Conservation (phyloP, 306 rosid genomes). For the Pyrus bretschneideri region DNA sequence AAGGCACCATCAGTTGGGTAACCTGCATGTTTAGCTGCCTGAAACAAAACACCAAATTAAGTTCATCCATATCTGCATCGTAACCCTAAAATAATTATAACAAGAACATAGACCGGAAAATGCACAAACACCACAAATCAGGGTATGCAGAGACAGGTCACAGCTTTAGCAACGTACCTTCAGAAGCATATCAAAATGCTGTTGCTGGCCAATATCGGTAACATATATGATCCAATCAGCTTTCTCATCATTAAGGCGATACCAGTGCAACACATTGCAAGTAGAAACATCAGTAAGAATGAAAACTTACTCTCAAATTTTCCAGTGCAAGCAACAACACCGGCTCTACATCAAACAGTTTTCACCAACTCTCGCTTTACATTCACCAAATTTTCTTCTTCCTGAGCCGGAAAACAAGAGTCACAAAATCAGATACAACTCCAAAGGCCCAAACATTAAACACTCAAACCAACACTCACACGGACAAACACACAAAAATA, state of each 20-base stretch:
- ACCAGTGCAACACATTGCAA: constrained; percentile 37
- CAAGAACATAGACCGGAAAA: background rate
- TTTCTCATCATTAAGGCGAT: constrained; percentile 71
- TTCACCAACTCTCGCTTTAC: too few species aligned
- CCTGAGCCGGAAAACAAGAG: too few species aligned
- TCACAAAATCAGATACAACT: too few species aligned
- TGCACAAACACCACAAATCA: constrained; percentile 12
- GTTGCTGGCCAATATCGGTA: constrained; percentile 94
- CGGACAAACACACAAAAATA: too few species aligned
- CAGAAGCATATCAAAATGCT: constrained; percentile 84
- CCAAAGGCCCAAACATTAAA: too few species aligned
- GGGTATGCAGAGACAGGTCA: background rate
- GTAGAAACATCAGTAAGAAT: too few species aligned
- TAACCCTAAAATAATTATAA: background rate
- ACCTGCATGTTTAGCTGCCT: constrained; percentile 82
- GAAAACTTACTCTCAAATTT: too few species aligned
- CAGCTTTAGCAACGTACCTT: constrained; percentile 48
- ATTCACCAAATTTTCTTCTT: too few species aligned
- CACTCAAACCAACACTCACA: too few species aligned
- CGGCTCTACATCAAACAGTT: background rate
- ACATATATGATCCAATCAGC: constrained; percentile 86
- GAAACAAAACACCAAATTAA: constrained; percentile 25
- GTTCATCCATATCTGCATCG: background rate
- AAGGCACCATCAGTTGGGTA: constrained; percentile 43
- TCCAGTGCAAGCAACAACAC: constrained; percentile 16